A percentile compares a stretch with the other conserved stretches of the same genome.
Evolutionary conservation across 106 monocot genomes (phyloP).

Genomic region (Triglochin maritima): DNA sequence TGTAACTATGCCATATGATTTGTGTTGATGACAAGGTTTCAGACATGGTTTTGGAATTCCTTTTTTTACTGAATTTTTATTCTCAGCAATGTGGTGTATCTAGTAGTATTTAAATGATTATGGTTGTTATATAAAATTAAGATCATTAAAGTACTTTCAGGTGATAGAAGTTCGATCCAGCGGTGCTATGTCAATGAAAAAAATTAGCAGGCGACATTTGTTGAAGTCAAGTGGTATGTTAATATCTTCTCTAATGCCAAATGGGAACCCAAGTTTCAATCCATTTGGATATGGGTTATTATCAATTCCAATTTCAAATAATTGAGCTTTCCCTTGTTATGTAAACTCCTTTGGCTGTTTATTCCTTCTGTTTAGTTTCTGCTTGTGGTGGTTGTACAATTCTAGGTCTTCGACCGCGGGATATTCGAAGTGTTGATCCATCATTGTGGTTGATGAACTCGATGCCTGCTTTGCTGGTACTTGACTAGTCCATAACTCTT

Average conservation of each 20-base stretch:
- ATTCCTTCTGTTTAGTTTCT: not conserved
- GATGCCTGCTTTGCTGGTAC: conserved; percentile 84
- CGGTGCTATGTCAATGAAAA: conserved; percentile 49
- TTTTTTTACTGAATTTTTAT: not conserved
- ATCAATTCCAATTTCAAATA: not conserved
- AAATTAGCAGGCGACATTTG: conserved; percentile 52
- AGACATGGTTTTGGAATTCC: not conserved
- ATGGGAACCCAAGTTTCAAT: not conserved
- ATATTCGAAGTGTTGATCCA: conserved; percentile 92
- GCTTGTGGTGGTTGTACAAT: not conserved
- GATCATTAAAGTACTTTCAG: conserved; percentile 13
- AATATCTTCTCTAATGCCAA: not conserved
- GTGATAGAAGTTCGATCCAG: conserved; percentile 62
- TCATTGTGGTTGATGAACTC: conserved; percentile 89
- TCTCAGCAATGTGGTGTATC: not conserved
- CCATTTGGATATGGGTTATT: not conserved
- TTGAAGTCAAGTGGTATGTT: conserved; percentile 71
- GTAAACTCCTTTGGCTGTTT: not conserved
- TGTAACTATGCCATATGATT: not conserved
- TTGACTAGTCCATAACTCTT: not conserved
- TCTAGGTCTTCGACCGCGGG: conserved; percentile 82
- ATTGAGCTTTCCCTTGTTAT: not conserved
- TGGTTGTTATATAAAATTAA: not conserved
- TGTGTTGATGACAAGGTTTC: not conserved
- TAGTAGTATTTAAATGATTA: not conserved